Conservation (phyloP, 768 basidiomycete species). For the Dentipellis sp. region DNA sequence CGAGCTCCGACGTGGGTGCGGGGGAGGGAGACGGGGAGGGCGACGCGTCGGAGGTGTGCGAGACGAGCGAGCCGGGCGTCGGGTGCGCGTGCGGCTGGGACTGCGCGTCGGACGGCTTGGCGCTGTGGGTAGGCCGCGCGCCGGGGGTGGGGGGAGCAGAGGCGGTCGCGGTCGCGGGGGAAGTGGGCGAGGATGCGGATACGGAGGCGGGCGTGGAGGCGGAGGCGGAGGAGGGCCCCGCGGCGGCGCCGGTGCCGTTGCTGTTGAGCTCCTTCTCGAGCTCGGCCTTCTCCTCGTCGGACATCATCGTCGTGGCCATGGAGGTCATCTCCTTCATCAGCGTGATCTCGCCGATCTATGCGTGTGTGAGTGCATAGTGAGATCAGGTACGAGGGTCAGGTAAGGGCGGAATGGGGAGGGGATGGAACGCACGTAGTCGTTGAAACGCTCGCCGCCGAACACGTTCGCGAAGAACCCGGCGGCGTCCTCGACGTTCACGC, state of each 20-base stretch:
- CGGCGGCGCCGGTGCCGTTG: constrained; percentile 10
- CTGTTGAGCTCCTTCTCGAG: constrained; percentile 51
- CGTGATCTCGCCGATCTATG: constrained; percentile 91
- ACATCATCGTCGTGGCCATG: constrained; percentile 79
- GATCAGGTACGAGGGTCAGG: background rate
- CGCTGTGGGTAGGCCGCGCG: constrained; percentile 1
- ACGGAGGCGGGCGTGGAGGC: background rate
- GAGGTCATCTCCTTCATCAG: constrained; percentile 91
- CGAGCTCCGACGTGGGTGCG: constrained; percentile 25
- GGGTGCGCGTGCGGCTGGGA: background rate
- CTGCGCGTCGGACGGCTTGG: background rate
- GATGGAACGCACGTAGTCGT: constrained; percentile 61
- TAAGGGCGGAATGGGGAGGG: background rate
- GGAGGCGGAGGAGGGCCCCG: background rate
- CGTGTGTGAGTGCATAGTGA: background rate
- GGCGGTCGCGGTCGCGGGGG: background rate
- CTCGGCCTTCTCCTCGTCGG: constrained; percentile 87
- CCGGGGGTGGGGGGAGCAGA: constrained; percentile 17
- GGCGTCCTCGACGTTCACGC: constrained; percentile 78
- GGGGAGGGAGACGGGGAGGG: constrained; percentile 9
- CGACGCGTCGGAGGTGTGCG: background rate
- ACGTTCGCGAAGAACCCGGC: constrained; percentile 92
- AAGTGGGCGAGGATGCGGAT: constrained; percentile 8
- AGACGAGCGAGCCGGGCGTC: background rate
- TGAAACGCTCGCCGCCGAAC: constrained; percentile 90